phyloP scores from a whole-genome alignment of 2,329 filamentous ascomycete species.

The Lecanosticta acicola region DNA sequence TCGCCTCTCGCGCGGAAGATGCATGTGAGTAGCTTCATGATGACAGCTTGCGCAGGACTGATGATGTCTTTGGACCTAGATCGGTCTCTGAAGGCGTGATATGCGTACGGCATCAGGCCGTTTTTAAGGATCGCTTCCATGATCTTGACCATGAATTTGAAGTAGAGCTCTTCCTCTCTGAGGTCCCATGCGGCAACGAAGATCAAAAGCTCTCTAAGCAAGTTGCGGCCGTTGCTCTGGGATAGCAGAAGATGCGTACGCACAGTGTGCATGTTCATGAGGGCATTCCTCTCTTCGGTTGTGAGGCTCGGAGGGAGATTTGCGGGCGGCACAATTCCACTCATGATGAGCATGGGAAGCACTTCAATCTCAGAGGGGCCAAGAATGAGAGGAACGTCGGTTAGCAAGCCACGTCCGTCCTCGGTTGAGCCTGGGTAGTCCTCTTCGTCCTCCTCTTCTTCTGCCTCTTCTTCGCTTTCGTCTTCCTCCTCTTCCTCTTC shows the following conservation, averaged over 20 bases:
- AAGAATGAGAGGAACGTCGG: slow-evolving; percentile 88
- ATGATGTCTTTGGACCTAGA: slow-evolving; percentile 82
- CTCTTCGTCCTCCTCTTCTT: slow-evolving; percentile 67
- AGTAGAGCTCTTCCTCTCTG: slow-evolving; percentile 86
- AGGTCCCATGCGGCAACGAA: slow-evolving; percentile 98
- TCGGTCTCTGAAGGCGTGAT: slow-evolving; percentile 76
- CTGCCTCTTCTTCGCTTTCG: slow-evolving; percentile 58
- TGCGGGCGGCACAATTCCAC: slow-evolving; percentile 79
- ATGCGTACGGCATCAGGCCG: slow-evolving; percentile 83
- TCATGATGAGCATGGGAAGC: slow-evolving; percentile 94
- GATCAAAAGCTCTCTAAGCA: slow-evolving; percentile 83
- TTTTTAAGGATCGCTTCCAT: slow-evolving; percentile 88
- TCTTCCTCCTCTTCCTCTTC: slow-evolving; percentile 34
- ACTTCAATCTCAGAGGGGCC: slow-evolving; percentile 95
- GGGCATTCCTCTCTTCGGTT: slow-evolving; percentile 50
- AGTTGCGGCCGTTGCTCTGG: slow-evolving; percentile 81
- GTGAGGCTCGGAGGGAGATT: slow-evolving; percentile 44
- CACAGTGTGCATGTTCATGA: slow-evolving; percentile 79
- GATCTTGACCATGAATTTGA: slow-evolving; percentile 93
- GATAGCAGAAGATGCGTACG: slow-evolving; percentile 85
- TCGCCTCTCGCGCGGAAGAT: slow-evolving; percentile 66
- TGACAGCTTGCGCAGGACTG: slow-evolving; percentile 86
- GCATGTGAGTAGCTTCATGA: slow-evolving; percentile 83
- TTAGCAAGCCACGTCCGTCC: slow-evolving; percentile 75
- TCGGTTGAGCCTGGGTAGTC: slow-evolving; percentile 59